A percentile compares a stretch with the other conserved stretches of the same genome.
Evolutionary conservation across 1,284 basidiomycete genomes (phyloP).

Genomic region (Rhodotorula mucilaginosa): DNA sequence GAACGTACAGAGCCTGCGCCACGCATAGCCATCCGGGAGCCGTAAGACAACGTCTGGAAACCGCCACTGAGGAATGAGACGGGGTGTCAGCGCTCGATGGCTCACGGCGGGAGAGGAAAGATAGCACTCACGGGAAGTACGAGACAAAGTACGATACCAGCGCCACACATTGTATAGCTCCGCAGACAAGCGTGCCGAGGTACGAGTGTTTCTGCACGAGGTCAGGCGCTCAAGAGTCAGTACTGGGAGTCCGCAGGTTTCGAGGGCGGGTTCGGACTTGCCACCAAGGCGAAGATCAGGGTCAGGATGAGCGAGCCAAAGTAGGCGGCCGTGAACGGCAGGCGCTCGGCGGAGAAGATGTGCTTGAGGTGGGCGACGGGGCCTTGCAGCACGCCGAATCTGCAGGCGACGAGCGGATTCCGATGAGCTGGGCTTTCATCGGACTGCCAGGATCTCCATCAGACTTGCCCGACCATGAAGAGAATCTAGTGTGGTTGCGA

Average conservation of each 20-base stretch:
- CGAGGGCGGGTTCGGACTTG: constrained; percentile 51
- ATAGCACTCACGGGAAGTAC: background rate
- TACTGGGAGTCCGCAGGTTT: background rate
- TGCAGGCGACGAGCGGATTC: constrained; percentile 18
- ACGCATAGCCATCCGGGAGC: constrained; percentile 33
- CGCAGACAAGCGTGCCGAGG: constrained; percentile 74
- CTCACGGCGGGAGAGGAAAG: too few species aligned
- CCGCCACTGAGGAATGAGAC: constrained; percentile 24
- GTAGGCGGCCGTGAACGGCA: constrained; percentile 84
- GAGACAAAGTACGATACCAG: constrained; percentile 81
- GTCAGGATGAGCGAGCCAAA: constrained; percentile 76
- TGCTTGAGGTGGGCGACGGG: constrained; percentile 70
- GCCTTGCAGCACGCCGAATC: constrained; percentile 45
- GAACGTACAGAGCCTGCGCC: constrained; percentile 32
- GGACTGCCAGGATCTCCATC: background rate
- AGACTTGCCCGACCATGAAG: constrained; percentile 77
- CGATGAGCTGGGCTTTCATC: background rate
- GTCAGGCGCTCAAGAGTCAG: background rate
- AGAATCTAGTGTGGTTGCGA: constrained; percentile 48
- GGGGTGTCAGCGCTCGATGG: background rate
- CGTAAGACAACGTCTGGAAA: constrained; percentile 35
- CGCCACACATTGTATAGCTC: constrained; percentile 72
- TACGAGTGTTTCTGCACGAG: constrained; percentile 67
- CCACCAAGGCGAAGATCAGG: constrained; percentile 81
- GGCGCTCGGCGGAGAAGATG: constrained; percentile 73